A percentile compares a stretch with the other conserved stretches of the same genome.
Conservation (phyloP, 2,329 filamentous ascomycete genomes). For the Aureobasidium musti region DNA sequence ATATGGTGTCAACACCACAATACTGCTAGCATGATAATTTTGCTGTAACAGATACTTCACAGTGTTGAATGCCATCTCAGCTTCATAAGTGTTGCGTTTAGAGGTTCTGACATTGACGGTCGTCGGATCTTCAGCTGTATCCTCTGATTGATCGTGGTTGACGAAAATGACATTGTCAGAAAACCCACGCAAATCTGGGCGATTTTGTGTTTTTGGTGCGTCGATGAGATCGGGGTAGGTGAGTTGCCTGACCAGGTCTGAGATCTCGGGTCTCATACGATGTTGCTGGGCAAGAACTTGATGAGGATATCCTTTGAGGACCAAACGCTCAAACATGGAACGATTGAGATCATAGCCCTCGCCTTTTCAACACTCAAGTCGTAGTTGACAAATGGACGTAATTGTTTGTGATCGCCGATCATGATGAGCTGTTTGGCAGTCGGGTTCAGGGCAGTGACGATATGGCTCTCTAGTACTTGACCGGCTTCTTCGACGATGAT, state of each 20-base stretch:
- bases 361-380: constrained; percentile 97
- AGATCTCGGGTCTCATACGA: constrained; percentile 75
- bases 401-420: constrained; percentile 95
- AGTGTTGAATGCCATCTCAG: constrained; percentile 61
- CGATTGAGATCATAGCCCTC: constrained; percentile 66
- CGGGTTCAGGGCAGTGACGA: constrained; percentile 61
- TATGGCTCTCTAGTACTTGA: constrained; percentile 65
- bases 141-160: constrained; percentile 56
- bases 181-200: constrained; percentile 56
- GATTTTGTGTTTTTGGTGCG: constrained; percentile 42
- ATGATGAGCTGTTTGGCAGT: constrained; percentile 62
- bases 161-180: constrained; percentile 59
- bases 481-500: constrained; percentile 61
- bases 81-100: constrained; percentile 59
- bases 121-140: constrained; percentile 29
- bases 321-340: constrained; percentile 95
- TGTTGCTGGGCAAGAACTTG: constrained; percentile 97
- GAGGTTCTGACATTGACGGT: constrained; percentile 32
- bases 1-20: constrained; percentile 70
- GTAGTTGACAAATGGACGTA: constrained; percentile 99
- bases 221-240: constrained; percentile 62
- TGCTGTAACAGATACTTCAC: constrained; percentile 67
- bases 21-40: constrained; percentile 62
- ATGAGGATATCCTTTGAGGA: constrained; percentile 84
- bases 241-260: constrained; percentile 58